Conservation (phyloP, 1,284 basidiomycete species). For the Cutaneotrichosporon sp. region DNA sequence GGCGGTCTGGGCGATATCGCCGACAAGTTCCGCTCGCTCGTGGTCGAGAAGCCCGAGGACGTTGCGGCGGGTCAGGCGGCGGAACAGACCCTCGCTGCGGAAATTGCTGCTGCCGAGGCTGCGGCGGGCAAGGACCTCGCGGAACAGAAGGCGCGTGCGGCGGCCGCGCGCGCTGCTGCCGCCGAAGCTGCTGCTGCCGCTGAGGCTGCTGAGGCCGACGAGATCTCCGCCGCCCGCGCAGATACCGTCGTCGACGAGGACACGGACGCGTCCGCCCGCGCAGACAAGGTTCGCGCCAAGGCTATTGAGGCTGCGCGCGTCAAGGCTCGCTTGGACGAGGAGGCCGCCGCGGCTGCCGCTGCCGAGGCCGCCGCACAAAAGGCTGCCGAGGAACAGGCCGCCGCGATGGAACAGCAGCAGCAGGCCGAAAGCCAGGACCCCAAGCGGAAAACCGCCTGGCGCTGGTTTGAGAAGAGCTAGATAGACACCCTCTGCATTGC, state of each 20-base stretch:
- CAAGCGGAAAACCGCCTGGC: not conserved
- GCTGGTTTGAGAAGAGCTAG: slow-evolving; percentile 5
- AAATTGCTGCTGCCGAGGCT: slow-evolving; percentile 7
- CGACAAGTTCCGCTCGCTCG: slow-evolving; percentile 16
- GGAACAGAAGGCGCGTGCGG: not conserved
- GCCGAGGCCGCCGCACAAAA: not conserved
- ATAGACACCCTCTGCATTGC: not conserved
- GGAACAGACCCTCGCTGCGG: slow-evolving; percentile 9
- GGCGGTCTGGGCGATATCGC: slow-evolving; percentile 34
- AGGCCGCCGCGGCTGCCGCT: not conserved
- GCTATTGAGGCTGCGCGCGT: slow-evolving; percentile 6
- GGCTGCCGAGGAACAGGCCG: not conserved
- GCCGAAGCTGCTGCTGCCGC: not conserved
- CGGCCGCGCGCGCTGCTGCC: not conserved
- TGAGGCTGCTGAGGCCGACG: not conserved
- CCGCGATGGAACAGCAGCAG: not conserved
- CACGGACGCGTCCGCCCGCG: not conserved
- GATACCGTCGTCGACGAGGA: not conserved
- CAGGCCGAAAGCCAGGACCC: not conserved
- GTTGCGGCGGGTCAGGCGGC: slow-evolving; percentile 12
- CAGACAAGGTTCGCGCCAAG: not conserved
- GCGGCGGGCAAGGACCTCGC: not conserved
- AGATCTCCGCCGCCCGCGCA: not conserved
- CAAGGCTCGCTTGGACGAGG: not conserved
- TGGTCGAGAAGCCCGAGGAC: slow-evolving; percentile 6